phyloP scores from a whole-genome alignment of 139 green algal species.

The Parachlorella kessleri region DNA sequence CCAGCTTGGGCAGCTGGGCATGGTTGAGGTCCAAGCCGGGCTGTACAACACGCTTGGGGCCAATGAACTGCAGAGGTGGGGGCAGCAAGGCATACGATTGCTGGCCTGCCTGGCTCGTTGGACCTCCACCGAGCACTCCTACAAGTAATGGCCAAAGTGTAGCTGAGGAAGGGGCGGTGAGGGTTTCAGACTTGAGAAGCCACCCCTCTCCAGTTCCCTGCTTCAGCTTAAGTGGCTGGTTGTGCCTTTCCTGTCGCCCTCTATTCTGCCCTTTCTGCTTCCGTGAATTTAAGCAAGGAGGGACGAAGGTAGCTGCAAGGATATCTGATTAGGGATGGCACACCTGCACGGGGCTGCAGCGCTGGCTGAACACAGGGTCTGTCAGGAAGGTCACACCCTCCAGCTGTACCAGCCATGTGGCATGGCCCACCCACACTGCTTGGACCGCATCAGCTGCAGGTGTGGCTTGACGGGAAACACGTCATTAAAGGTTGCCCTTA shows the following conservation, averaged over 20 bases:
- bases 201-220: too few species aligned
- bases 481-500: neutral
- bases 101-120: slow-evolving; percentile 12
- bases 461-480: neutral
- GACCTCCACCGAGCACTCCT: too few species aligned
- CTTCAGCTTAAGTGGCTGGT: too few species aligned
- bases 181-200: too few species aligned
- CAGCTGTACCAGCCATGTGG: slow-evolving; percentile 70
- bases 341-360: slow-evolving; percentile 43
- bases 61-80: slow-evolving; percentile 35
- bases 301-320: too few species aligned
- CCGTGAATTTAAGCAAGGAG: too few species aligned
- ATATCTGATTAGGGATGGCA: too few species aligned
- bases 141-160: too few species aligned
- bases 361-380: slow-evolving; percentile 72
- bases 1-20: slow-evolving; percentile 51
- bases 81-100: neutral
- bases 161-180: too few species aligned
- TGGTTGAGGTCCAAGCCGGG: slow-evolving; percentile 33
- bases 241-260: too few species aligned
- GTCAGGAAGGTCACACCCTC: slow-evolving; percentile 73
- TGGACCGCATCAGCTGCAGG: slow-evolving; percentile 48
- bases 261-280: too few species aligned
- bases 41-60: slow-evolving; percentile 53
- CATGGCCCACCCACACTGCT: slow-evolving; percentile 72